A percentile compares a stretch with the other conserved stretches of the same genome.
These are phyloP conservation scores for Stephania cephalantha DNA, from an alignment of 164 flowering plant species.

Conservation along the genomic window DNA sequence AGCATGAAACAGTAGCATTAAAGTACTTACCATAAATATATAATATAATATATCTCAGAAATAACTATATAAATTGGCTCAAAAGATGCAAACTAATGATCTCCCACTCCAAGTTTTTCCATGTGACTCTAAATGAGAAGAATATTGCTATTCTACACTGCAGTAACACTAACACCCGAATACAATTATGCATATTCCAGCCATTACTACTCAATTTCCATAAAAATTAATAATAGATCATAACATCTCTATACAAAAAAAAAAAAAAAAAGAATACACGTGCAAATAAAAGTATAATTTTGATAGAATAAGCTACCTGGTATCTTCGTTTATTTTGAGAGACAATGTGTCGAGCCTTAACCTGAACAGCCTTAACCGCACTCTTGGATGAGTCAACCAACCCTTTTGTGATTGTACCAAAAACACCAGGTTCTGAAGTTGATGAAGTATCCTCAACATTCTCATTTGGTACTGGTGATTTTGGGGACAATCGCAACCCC, in stretches of 20 bases:
- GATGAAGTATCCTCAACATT: slow-evolving; percentile 33
- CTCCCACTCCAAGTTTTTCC: too few relatives aligned
- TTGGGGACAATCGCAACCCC: slow-evolving; percentile 70
- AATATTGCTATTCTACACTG: too few relatives aligned
- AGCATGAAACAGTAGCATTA: neutral
- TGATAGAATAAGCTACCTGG: slow-evolving; percentile 48
- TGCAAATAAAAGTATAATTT: neutral
- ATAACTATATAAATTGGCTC: too few relatives aligned
- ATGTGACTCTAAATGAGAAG: too few relatives aligned
- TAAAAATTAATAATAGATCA: neutral
- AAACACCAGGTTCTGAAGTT: slow-evolving; percentile 50
- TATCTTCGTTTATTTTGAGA: slow-evolving; percentile 97
- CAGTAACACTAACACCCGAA: too few relatives aligned
- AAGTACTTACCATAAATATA: neutral
- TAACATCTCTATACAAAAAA: neutral
- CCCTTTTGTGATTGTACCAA: slow-evolving; percentile 81
- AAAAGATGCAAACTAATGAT: too few relatives aligned
- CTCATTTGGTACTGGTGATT: slow-evolving; percentile 43
- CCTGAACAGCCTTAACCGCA: slow-evolving; percentile 94
- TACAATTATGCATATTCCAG: too few relatives aligned
- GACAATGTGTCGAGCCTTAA: slow-evolving; percentile 95
- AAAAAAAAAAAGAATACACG: neutral
- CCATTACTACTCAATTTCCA: neutral
- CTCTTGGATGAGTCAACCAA: slow-evolving; percentile 83
- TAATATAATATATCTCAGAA: neutral